These are phyloP conservation scores for Trichoderma virens DNA, from an alignment of 495 filamentous ascomycete genomes.

Conservation along the genomic window DNA sequence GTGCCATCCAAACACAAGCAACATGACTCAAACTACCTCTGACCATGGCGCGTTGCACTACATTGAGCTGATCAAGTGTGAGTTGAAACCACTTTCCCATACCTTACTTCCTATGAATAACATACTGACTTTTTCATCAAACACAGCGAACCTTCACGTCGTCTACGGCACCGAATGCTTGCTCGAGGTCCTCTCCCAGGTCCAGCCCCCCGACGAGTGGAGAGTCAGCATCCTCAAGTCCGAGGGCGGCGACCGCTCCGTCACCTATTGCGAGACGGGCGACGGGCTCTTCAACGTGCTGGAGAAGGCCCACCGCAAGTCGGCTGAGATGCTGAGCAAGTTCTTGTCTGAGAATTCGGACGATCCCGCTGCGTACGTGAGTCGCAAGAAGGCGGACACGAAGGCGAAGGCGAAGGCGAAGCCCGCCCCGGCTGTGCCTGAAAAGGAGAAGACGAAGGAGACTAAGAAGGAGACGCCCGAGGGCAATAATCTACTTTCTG, in stretches of 20 bases:
- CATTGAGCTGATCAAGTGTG: not conserved
- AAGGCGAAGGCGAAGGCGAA: too few relatives aligned
- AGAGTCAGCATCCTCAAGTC: slow-evolving; percentile 10
- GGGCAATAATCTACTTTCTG: too few relatives aligned
- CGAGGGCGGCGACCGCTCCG: not conserved
- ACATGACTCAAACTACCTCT: not conserved
- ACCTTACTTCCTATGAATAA: not conserved
- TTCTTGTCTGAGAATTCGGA: not conserved
- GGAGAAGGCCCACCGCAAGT: not conserved
- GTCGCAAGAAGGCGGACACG: not conserved
- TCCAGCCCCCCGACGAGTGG: slow-evolving; percentile 17
- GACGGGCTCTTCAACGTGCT: not conserved
- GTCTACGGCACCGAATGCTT: not conserved
- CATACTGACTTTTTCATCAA: not conserved
- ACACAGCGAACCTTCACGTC: not conserved
- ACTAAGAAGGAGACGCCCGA: too few relatives aligned
- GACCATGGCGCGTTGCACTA: not conserved
- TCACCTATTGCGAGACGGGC: not conserved
- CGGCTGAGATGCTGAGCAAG: not conserved
- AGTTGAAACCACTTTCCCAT: not conserved
- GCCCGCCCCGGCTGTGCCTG: too few relatives aligned
- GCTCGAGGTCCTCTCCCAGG: slow-evolving; percentile 5
- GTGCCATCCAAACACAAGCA: not conserved
- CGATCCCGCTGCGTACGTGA: not conserved
- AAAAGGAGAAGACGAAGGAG: too few relatives aligned